phyloP scores from a whole-genome alignment of 345 rosid genomes.

The Bruguiera gymnorhiza region DNA sequence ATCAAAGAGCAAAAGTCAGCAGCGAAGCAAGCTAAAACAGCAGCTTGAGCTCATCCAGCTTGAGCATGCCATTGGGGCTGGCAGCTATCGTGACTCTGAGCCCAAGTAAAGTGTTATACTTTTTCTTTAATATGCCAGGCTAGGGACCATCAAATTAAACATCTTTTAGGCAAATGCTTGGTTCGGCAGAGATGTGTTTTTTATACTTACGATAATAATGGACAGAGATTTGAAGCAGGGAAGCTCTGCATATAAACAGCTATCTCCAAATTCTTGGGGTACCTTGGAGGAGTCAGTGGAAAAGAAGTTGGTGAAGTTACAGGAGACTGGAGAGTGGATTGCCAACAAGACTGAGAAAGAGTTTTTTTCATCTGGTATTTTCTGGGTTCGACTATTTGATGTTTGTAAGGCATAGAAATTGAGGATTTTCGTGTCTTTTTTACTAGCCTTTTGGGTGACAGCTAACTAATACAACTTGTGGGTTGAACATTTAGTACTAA shows the following conservation, averaged over 20 bases:
- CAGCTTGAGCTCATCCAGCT: slow-evolving; percentile 48
- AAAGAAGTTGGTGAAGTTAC: slow-evolving; percentile 67
- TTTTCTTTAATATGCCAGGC: background rate
- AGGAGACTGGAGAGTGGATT: slow-evolving; percentile 72
- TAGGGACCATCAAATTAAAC: too few relatives aligned
- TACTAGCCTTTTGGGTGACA: too few relatives aligned
- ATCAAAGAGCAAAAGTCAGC: background rate
- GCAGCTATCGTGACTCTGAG: slow-evolving; percentile 68
- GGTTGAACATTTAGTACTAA: too few relatives aligned
- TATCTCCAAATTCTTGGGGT: slow-evolving; percentile 41
- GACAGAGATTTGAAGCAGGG: slow-evolving; percentile 20
- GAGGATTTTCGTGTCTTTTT: too few relatives aligned
- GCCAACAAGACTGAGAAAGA: slow-evolving; percentile 37
- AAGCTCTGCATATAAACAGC: slow-evolving; percentile 35
- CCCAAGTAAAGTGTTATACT: slow-evolving; percentile 13
- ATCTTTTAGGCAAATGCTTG: too few relatives aligned
- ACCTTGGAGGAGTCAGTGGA: slow-evolving; percentile 51
- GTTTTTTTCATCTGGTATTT: slow-evolving; percentile 58
- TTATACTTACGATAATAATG: too few relatives aligned
- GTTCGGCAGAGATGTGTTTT: too few relatives aligned
- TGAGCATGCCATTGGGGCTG: slow-evolving; percentile 81
- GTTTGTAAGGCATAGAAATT: too few relatives aligned
- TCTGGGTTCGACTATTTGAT: background rate
- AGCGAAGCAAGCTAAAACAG: slow-evolving; percentile 10
- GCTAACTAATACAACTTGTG: too few relatives aligned